These are phyloP conservation scores for Alternaria ethzedia DNA, from an alignment of 2,329 filamentous ascomycete genomes.

Conservation along the genomic window DNA sequence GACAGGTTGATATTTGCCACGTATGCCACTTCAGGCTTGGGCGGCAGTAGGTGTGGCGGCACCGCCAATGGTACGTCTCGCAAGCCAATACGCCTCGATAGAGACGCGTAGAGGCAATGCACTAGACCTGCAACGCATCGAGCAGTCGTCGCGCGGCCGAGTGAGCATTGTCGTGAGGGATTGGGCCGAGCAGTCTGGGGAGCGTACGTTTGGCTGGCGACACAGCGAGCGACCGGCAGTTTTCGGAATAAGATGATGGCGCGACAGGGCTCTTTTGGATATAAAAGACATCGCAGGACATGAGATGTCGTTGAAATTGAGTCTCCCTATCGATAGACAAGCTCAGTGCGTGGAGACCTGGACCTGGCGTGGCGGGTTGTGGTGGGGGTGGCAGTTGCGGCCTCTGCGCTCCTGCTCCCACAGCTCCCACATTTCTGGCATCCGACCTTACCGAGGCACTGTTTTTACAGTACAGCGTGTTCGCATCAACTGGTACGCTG, in stretches of 20 bases:
- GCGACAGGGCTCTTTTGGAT: not conserved
- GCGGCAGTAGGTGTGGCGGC: conserved; percentile 2
- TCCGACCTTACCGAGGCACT: not conserved
- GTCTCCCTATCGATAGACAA: conserved; percentile 24
- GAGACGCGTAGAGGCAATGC: conserved; percentile 1
- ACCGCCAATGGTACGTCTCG: conserved; percentile 11
- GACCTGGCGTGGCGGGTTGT: conserved; percentile 11
- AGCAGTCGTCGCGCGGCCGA: conserved; percentile 1
- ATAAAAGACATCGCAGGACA: not conserved
- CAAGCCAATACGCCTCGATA: not conserved
- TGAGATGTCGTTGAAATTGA: conserved; percentile 27
- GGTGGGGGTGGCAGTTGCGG: conserved; percentile 14
- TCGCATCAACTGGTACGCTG: not conserved
- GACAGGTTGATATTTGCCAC: conserved; percentile 14
- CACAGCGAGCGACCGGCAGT: not conserved
- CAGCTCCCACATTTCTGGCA: conserved; percentile 18
- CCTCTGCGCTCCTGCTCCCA: not conserved
- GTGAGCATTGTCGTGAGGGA: conserved; percentile 1
- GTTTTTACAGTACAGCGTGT: not conserved
- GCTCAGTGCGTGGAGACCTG: conserved; percentile 17
- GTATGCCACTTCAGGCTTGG: conserved; percentile 8
- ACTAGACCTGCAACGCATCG: conserved; percentile 9
- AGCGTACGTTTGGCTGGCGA: not conserved
- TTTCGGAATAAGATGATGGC: not conserved
- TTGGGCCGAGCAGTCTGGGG: not conserved